A percentile compares a stretch with the other conserved stretches of the same genome.
Evolutionary conservation across 2,329 filamentous ascomycete species (phyloP).

Genomic region (Pyrenophora seminiperda): DNA sequence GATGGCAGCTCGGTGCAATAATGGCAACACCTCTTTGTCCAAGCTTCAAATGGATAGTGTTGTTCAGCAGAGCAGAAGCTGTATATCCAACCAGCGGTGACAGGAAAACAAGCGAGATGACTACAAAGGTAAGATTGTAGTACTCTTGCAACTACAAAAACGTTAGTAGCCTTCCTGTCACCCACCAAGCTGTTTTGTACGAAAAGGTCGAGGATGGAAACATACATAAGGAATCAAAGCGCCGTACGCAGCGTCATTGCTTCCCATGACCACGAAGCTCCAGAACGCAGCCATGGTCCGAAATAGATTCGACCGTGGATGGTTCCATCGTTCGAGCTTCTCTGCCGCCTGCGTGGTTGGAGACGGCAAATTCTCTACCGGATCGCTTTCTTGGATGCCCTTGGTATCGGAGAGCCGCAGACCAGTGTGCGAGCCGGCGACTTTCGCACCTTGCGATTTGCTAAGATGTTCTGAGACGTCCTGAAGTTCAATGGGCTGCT

Average conservation of each 20-base stretch:
- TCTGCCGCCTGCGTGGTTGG: conserved; percentile 51
- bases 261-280: conserved; percentile 68
- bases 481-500: conserved; percentile 38
- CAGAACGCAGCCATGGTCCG: conserved; percentile 65
- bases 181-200: not conserved
- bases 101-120: conserved; percentile 70
- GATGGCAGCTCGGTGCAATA: conserved; percentile 65
- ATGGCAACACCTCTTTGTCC: conserved; percentile 75
- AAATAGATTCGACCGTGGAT: conserved; percentile 62
- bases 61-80: conserved; percentile 67
- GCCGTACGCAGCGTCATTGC: conserved; percentile 70
- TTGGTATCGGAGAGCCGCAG: conserved; percentile 26
- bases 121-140: conserved; percentile 65
- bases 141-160: conserved; percentile 61
- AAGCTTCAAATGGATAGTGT: conserved; percentile 64
- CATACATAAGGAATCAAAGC: conserved; percentile 57
- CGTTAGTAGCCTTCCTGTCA: not conserved
- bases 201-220: not conserved
- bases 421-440: conserved; percentile 14
- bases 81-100: conserved; percentile 70
- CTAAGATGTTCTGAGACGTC: conserved; percentile 33
- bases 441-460: conserved; percentile 29
- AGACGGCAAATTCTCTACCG: conserved; percentile 52
- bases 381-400: conserved; percentile 21
- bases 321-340: conserved; percentile 66